Evolutionary conservation across 345 rosid genomes (phyloP), one percentile per base, ranked within the genome.

Genomic region (Eucalyptus microcorys): DNA sequence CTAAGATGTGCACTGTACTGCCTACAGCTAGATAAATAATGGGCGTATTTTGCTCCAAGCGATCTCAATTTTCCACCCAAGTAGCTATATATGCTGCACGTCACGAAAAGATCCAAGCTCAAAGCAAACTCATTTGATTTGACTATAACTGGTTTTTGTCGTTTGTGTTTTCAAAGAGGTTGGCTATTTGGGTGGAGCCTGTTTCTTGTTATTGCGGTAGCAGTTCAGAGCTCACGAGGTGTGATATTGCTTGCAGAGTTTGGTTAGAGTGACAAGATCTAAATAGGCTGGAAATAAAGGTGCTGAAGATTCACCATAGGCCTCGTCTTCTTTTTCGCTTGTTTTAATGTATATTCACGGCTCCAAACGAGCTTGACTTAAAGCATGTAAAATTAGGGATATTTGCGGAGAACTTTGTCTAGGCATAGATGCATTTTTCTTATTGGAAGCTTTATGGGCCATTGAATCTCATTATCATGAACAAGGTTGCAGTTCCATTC

Each of bases 171-270:
- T 94, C 90, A 64, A 59, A 89, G 96, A 98, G 99, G 98, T 98
- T 89, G 99, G 99, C 88, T 98, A 96, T 89, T 32, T 93, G 61
- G 98, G 99, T 50, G 99, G 99, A 91, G 95, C 87, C 91, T 97
- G 92, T 98, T 98, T 93, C 94, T 98, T 55, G 92, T 95, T 90
- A 97, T 98, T 88, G 98, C 97, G 7, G 94, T 93, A 37, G 99
- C 99, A 32, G 80, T 40, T 34, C 1, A 68, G 80, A 34, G 80
- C 45, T 34, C 7, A 12, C 40, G 81, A 71, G 81, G 43, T 34
- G 59, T 53, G 26, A 53, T 19, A 34, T 71, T 71, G 43, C 26
- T 71, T 71, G 81, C 45, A 7, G 26, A 34, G 81, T 42, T 71
- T 34, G 43, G 42, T 32, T 68, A 71, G 26, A 34, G 43, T 71